Evolutionary conservation across 2,329 filamentous ascomycete genomes (phyloP), one percentile per base, ranked within the genome.

Genomic region (Penicillium corylophilum): DNA sequence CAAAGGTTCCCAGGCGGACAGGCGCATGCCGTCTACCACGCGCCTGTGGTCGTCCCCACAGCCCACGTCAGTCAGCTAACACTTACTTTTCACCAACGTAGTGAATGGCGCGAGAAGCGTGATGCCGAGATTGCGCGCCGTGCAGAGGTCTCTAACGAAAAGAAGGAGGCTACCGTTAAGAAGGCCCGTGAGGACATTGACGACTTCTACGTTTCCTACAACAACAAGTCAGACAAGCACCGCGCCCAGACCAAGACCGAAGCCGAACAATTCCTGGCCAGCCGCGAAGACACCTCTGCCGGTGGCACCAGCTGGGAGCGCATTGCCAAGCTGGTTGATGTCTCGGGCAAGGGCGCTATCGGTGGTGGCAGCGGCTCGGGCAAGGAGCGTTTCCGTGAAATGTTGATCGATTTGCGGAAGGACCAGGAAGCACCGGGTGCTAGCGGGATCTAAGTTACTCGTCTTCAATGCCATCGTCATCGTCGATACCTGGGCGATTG

Each of bases 141-240:
- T 65, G 87, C 90, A 59, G 86, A 95, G 72, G 84, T 93, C 61
- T 93, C 93, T 48, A 84, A 85, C 38, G 80, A 84, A 60, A 90
- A 92, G 76, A 94, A 94, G 71, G 83, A 84, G 57, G 86, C 93
- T 71, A 96, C 91, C 1, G 78, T 96, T 69, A 85, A 90, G 71
- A 90, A 94, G 63, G 94, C 94, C 10, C 90, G 91, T 69, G 83
- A 92, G 71, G 94, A 95, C 72, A 95, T 99, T 59, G 94, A 99
- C 71, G 94, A 96, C 72, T 99, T 97, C 77, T 99, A 99, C 80
- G 92, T 96, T 70, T 96, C 96, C 76, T 99, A 99, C 80, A 97
- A 97, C 79, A 86, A 88, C 74, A 96, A 96, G 79, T 93, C 94
- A 73, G 94, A 99, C 72, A 97, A 97, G 82, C 84, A 83, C 53